phyloP scores from a whole-genome alignment of 352 stramenopile species.

The Phytophthora lateralis region DNA sequence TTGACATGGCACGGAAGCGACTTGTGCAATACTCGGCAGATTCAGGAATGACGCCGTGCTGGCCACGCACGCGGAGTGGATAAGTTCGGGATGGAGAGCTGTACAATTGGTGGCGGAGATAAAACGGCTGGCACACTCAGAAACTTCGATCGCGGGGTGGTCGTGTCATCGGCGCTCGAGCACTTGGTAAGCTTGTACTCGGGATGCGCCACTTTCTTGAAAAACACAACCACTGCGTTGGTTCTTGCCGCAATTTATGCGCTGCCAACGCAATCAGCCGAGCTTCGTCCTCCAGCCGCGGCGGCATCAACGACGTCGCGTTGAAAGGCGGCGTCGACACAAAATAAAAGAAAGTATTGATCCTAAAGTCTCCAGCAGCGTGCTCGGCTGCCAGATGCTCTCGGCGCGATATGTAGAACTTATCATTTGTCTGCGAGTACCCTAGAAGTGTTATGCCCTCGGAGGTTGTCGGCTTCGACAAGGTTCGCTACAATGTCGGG shows the following conservation, averaged over 20 bases:
- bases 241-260: slow-evolving; percentile 43
- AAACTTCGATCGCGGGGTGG: too few species aligned
- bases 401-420: too few species aligned
- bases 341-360: slow-evolving; percentile 54
- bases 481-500: too few species aligned
- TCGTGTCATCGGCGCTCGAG: slow-evolving; percentile 14
- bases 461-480: too few species aligned
- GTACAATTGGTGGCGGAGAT: slow-evolving; percentile 9
- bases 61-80: slow-evolving; percentile 4
- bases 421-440: too few species aligned
- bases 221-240: slow-evolving; percentile 77
- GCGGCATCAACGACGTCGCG: slow-evolving; percentile 23
- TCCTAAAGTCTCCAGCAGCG: too few species aligned
- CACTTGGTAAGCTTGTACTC: slow-evolving; percentile 42
- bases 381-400: too few species aligned
- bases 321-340: slow-evolving; percentile 47
- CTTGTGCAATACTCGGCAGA: slow-evolving; percentile 11
- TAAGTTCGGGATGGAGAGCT: slow-evolving; percentile 5
- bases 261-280: slow-evolving; percentile 34
- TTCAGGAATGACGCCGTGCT: slow-evolving; percentile 19
- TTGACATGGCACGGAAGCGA: slow-evolving; percentile 3
- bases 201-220: slow-evolving; percentile 72
- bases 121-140: not conserved
- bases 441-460: too few species aligned
- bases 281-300: slow-evolving; percentile 18